phyloP scores from a whole-genome alignment of 2,329 filamentous ascomycete genomes.

The Nigrograna mackinnonii region DNA sequence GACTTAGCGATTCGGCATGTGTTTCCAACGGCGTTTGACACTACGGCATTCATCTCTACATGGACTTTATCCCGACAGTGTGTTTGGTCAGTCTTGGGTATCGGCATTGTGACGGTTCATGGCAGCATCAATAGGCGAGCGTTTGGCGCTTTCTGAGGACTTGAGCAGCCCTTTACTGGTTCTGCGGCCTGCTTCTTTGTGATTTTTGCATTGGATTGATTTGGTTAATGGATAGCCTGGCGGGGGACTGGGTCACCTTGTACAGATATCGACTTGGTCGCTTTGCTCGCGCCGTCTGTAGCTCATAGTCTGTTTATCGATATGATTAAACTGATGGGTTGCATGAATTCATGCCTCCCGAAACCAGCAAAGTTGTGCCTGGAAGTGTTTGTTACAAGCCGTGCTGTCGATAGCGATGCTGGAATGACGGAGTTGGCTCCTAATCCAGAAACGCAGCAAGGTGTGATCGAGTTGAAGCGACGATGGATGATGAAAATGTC shows the following conservation, averaged over 20 bases:
- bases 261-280: slow-evolving; percentile 18
- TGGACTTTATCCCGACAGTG: slow-evolving; percentile 16
- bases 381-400: too few relatives aligned
- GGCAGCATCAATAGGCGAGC: slow-evolving; percentile 46
- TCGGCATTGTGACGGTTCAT: slow-evolving; percentile 35
- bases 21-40: slow-evolving; percentile 22
- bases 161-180: slow-evolving; percentile 43
- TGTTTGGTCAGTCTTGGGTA: slow-evolving; percentile 17
- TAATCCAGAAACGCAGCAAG: too few relatives aligned
- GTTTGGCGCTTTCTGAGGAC: slow-evolving; percentile 47
- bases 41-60: slow-evolving; percentile 16
- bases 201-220: slow-evolving; percentile 9
- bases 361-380: slow-evolving; percentile 13
- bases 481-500: too few relatives aligned
- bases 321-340: slow-evolving; percentile 12
- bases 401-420: too few relatives aligned
- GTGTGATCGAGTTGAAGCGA: too few relatives aligned
- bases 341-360: slow-evolving; percentile 39
- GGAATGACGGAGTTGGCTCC: too few relatives aligned
- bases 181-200: slow-evolving; percentile 20
- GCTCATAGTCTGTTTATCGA: slow-evolving; percentile 8
- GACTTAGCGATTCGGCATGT: slow-evolving; percentile 23
- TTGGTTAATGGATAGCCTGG: slow-evolving; percentile 8
- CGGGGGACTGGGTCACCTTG: slow-evolving; percentile 7
- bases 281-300: slow-evolving; percentile 11